Evolutionary conservation across 805 yeast genomes (phyloP).

Genomic region (Ogataea thermomethanolica): DNA sequence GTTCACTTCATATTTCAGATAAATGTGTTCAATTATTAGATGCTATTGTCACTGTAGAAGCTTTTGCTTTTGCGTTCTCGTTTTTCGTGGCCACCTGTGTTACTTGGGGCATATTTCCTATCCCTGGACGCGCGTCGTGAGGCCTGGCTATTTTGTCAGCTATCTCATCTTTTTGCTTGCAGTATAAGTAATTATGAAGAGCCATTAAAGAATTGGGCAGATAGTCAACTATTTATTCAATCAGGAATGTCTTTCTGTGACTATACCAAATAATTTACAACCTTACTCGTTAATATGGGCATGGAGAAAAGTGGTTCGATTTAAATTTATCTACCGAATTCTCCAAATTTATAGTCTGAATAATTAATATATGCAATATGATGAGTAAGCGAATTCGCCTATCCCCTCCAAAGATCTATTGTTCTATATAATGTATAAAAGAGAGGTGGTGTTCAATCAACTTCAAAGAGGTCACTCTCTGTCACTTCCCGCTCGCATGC

Average conservation of each 20-base stretch:
- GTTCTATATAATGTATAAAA: slow-evolving; percentile 1
- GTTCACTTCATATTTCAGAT: not conserved
- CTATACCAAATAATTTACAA: no score
- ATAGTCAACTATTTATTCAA: no score
- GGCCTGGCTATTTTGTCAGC: slow-evolving; percentile 38
- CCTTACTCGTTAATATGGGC: no score
- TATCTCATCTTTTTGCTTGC: slow-evolving; percentile 36
- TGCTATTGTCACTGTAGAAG: not conserved
- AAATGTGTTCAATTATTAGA: not conserved
- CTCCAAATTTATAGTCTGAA: no score
- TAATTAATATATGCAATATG: not conserved
- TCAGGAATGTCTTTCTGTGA: no score
- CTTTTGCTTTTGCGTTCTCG: not conserved
- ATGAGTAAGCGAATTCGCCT: no score
- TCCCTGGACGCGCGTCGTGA: slow-evolving; percentile 29
- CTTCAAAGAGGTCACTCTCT: slow-evolving; percentile 2
- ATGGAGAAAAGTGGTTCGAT: slow-evolving; percentile 8
- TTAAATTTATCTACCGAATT: not conserved
- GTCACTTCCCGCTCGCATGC: not conserved
- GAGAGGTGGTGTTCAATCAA: slow-evolving; percentile 2
- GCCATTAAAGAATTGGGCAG: slow-evolving; percentile 33
- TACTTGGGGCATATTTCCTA: not conserved
- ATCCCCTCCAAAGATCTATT: not conserved
- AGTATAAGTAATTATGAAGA: slow-evolving; percentile 42
- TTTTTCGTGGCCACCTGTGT: not conserved